A percentile compares a stretch with the other conserved stretches of the same genome.
phyloP scores from a whole-genome alignment of 352 stramenopile species.

The Phytophthora melonis region DNA sequence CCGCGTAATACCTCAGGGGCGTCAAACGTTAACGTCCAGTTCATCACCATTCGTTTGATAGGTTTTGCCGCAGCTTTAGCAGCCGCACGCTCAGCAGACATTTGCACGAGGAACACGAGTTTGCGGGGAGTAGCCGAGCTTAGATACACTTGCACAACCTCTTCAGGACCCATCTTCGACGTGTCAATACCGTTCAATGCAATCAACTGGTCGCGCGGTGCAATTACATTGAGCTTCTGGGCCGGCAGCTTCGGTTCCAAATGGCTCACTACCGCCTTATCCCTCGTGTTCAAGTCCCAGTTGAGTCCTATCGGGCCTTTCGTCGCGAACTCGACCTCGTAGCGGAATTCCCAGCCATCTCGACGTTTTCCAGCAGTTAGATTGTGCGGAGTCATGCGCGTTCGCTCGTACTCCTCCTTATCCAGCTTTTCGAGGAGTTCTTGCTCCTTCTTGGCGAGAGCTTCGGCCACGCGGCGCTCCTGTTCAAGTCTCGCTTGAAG shows the following conservation, averaged over 20 bases:
- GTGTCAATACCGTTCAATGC: slow-evolving; percentile 76
- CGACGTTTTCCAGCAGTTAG: slow-evolving; percentile 45
- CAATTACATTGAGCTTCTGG: slow-evolving; percentile 59
- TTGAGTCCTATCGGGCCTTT: slow-evolving; percentile 72
- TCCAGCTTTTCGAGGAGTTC: slow-evolving; percentile 47
- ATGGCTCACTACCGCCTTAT: slow-evolving; percentile 66
- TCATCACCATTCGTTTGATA: slow-evolving; percentile 37
- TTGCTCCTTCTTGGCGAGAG: slow-evolving; percentile 44
- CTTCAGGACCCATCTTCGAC: slow-evolving; percentile 53
- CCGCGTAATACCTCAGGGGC: slow-evolving; percentile 50
- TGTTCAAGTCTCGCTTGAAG: slow-evolving; percentile 46
- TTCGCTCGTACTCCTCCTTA: slow-evolving; percentile 54
- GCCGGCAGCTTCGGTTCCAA: slow-evolving; percentile 64
- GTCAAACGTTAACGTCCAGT: slow-evolving; percentile 67
- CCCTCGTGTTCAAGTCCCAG: slow-evolving; percentile 66
- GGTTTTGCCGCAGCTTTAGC: slow-evolving; percentile 20
- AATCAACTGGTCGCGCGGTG: slow-evolving; percentile 65
- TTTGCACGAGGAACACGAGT: slow-evolving; percentile 61
- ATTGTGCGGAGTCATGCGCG: slow-evolving; percentile 66
- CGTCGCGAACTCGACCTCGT: slow-evolving; percentile 65
- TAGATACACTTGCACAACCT: slow-evolving; percentile 68
- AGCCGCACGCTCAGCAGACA: slow-evolving; percentile 35
- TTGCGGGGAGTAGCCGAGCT: slow-evolving; percentile 49
- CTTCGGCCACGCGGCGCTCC: slow-evolving; percentile 41
- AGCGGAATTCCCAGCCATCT: slow-evolving; percentile 70